Evolutionary conservation across 768 basidiomycete species (phyloP).

Genomic region (Trametes maxima): DNA sequence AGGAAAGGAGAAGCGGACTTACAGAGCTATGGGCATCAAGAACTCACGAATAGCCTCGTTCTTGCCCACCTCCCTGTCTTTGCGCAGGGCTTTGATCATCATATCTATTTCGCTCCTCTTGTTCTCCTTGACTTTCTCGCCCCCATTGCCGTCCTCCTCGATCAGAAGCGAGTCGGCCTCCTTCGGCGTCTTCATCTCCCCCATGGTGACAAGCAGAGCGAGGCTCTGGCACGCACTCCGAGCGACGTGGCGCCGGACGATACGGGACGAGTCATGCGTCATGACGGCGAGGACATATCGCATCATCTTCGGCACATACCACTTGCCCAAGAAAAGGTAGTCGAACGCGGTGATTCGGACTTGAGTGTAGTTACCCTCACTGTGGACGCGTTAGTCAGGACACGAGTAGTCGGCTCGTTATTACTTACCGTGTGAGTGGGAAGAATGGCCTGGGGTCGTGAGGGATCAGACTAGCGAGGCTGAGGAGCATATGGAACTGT

Average conservation of each 20-base stretch:
- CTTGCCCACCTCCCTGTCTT: slow-evolving; percentile 84
- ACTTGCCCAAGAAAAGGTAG: slow-evolving; percentile 85
- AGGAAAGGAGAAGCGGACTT: slow-evolving; percentile 29
- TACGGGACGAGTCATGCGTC: slow-evolving; percentile 80
- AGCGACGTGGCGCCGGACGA: slow-evolving; percentile 86
- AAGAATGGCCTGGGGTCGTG: slow-evolving; percentile 80
- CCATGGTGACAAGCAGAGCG: slow-evolving; percentile 83
- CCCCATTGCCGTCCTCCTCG: slow-evolving; percentile 80
- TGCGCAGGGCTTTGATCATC: slow-evolving; percentile 85
- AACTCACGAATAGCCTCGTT: slow-evolving; percentile 78
- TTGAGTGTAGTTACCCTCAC: slow-evolving; percentile 92
- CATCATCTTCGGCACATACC: slow-evolving; percentile 85
- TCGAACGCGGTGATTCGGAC: slow-evolving; percentile 95
- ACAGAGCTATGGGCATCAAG: slow-evolving; percentile 84
- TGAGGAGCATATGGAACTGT: slow-evolving; percentile 81
- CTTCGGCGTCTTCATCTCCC: slow-evolving; percentile 83
- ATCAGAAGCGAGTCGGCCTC: slow-evolving; percentile 79
- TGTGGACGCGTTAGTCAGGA: slow-evolving; percentile 36
- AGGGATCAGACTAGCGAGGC: slow-evolving; percentile 74
- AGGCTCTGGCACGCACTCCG: slow-evolving; percentile 84
- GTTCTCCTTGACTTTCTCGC: slow-evolving; percentile 69
- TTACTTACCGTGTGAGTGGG: slow-evolving; percentile 78
- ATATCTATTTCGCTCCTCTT: slow-evolving; percentile 84
- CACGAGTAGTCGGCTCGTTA: not conserved
- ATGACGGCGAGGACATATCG: slow-evolving; percentile 87